A percentile compares a stretch with the other conserved stretches of the same genome.
phyloP scores from a whole-genome alignment of 2,329 filamentous ascomycete species.

The Fusarium sp. region DNA sequence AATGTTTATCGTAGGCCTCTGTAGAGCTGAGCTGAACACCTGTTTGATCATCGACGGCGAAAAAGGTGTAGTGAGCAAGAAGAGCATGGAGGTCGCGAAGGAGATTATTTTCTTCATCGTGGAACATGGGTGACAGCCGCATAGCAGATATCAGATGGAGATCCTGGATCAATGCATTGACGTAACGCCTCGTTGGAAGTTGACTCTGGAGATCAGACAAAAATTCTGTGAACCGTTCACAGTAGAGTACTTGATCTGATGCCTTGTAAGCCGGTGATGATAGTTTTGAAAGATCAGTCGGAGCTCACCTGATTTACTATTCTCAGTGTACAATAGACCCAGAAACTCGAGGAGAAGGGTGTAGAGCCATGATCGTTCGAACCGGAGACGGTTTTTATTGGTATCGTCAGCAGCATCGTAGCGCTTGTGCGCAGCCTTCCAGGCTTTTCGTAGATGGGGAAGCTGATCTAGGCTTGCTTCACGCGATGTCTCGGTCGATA shows the following conservation, averaged over 20 bases:
- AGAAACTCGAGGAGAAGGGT: slow-evolving; percentile 88
- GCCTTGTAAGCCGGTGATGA: slow-evolving; percentile 34
- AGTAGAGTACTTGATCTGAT: slow-evolving; percentile 81
- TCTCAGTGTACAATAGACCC: slow-evolving; percentile 76
- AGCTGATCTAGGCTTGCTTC: slow-evolving; percentile 81
- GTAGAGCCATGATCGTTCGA: slow-evolving; percentile 95
- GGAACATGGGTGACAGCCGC: slow-evolving; percentile 83
- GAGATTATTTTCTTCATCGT: slow-evolving; percentile 80
- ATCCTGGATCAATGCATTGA: slow-evolving; percentile 90
- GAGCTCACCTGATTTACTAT: slow-evolving; percentile 62
- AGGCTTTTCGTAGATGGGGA: slow-evolving; percentile 86
- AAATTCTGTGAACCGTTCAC: slow-evolving; percentile 94
- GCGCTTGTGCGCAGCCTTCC: slow-evolving; percentile 88
- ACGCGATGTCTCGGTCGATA: slow-evolving; percentile 83
- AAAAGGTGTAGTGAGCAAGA: slow-evolving; percentile 89
- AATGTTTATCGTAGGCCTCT: slow-evolving; percentile 86
- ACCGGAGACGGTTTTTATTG: slow-evolving; percentile 84
- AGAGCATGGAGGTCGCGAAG: slow-evolving; percentile 86
- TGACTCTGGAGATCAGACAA: slow-evolving; percentile 93
- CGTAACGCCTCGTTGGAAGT: slow-evolving; percentile 92
- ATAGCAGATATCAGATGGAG: slow-evolving; percentile 86
- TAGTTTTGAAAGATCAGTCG: not conserved
- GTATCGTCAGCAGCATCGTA: slow-evolving; percentile 89
- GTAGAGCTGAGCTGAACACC: slow-evolving; percentile 81
- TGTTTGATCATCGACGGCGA: slow-evolving; percentile 92